Base-by-base conservation (phyloP, 2,329 filamentous ascomycete genomes). In the Ophiostoma sp. region DNA sequence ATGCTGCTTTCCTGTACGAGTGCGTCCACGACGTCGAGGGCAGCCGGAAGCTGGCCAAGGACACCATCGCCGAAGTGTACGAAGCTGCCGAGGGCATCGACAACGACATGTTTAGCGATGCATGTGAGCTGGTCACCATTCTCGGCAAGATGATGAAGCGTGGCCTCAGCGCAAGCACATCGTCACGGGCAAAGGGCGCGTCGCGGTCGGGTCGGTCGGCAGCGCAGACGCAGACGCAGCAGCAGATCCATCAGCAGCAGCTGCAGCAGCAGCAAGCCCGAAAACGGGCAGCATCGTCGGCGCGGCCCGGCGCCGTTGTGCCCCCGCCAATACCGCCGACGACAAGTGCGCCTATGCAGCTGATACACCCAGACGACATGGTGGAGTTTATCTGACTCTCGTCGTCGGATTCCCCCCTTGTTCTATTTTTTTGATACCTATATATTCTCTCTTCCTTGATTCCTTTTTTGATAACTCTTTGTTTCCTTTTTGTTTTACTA, bases 91-190 rank as follows among this genome's bases (percentile, higher is more conserved):
- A 97, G 77, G 92, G 91, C 27, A 94, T 98, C 87, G 92, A 96
- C 69, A 93, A 98, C 75, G 92, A 96, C 73, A 96, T 95, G 82
- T 99, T 97, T 76, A 87, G 90, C 72, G 95, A 98, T 77, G 92
- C 93, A 0, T 93, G 92, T 69, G 90, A 94, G 74, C 83, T 97
- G 12, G 93, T 98, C 8, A 89, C 90, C 0, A 88, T 95, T 0
- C 78, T 98, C 0, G 92, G 92, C 6, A 91, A 89, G 75, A 95
- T 97, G 88, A 92, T 93, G 84, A 70, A 71, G 44, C 69, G 70
- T 11, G 71, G 70, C 0, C 67, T 72, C 40, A 65, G 60, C 60
- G 64, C 65, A 3, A 65, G 60, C 60, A 65, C 65, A 3, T 55
- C 64, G 5, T 66, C 69, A 5, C 49, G 60, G 7, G 27, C 66